phyloP scores from a whole-genome alignment of 169 alveolate species.

The Plasmodium vinckei region DNA sequence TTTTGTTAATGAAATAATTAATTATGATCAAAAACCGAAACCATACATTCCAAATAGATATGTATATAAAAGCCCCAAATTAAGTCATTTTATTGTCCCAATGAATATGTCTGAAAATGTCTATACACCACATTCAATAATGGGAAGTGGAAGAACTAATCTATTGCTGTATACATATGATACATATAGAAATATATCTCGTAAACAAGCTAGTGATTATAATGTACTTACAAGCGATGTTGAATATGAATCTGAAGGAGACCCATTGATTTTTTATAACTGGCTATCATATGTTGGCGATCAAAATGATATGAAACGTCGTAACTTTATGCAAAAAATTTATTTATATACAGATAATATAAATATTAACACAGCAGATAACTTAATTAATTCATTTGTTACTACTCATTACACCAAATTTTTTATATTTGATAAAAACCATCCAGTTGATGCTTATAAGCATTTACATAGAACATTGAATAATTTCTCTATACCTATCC shows the following conservation, averaged over 20 bases:
- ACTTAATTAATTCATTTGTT: slow-evolving; percentile 26
- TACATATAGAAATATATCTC: slow-evolving; percentile 26
- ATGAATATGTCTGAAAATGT: not conserved
- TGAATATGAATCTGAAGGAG: slow-evolving; percentile 20
- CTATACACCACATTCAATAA: slow-evolving; percentile 50
- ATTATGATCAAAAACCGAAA: slow-evolving; percentile 57
- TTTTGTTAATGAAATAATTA: slow-evolving; percentile 53
- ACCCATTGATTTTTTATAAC: slow-evolving; percentile 59
- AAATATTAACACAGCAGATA: slow-evolving; percentile 36
- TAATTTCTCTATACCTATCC: slow-evolving; percentile 28
- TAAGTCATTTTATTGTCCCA: slow-evolving; percentile 46
- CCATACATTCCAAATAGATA: slow-evolving; percentile 68
- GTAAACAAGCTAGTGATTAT: slow-evolving; percentile 12
- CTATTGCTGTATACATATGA: slow-evolving; percentile 45
- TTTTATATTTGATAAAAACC: slow-evolving; percentile 35
- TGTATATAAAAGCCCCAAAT: slow-evolving; percentile 51
- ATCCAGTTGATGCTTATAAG: slow-evolving; percentile 13
- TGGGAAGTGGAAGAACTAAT: slow-evolving; percentile 57
- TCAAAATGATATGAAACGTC: slow-evolving; percentile 3
- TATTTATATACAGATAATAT: slow-evolving; percentile 32
- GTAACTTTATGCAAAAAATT: slow-evolving; percentile 19
- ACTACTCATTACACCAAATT: slow-evolving; percentile 40
- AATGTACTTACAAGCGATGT: slow-evolving; percentile 11
- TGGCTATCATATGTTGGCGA: slow-evolving; percentile 59
- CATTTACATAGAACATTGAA: slow-evolving; percentile 23